Percentiles rank a stretch among this genome's conserved stretches.
Evolutionary conservation across 2,329 filamentous ascomycete species (phyloP).

Genomic region (Aspergillus jensenii): DNA sequence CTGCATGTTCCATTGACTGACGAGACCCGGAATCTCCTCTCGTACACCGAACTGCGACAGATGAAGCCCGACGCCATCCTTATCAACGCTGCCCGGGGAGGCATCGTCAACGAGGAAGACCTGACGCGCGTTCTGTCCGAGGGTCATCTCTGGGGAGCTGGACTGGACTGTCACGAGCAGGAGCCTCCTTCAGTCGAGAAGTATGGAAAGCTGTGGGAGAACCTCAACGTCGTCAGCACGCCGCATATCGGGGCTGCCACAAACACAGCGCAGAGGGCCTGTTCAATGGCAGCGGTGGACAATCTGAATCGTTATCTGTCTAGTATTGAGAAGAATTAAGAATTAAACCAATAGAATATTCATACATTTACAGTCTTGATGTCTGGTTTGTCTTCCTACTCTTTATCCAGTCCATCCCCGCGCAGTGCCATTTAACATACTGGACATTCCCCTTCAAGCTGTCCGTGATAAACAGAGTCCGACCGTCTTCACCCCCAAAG

Average conservation of each 20-base stretch:
- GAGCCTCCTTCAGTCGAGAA: conserved; percentile 39
- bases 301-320: conserved; percentile 24
- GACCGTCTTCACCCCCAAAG: conserved; percentile 40
- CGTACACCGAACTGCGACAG: conserved; percentile 27
- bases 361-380: too few relatives aligned
- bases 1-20: conserved; percentile 41
- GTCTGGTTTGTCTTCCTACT: background rate
- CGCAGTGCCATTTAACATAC: conserved; percentile 19
- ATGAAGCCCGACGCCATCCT: conserved; percentile 44
- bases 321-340: background rate
- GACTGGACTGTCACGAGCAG: conserved; percentile 42
- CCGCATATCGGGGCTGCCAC: conserved; percentile 52
- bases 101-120: conserved; percentile 41
- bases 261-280: conserved; percentile 35
- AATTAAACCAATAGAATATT: too few relatives aligned
- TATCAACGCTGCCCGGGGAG: conserved; percentile 43
- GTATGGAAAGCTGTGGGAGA: conserved; percentile 36
- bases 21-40: conserved; percentile 34
- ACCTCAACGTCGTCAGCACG: conserved; percentile 40
- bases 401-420: conserved; percentile 3
- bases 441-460: conserved; percentile 36
- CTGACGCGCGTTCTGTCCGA: conserved; percentile 33
- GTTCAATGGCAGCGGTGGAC: conserved; percentile 38
- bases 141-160: conserved; percentile 40
- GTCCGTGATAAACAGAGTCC: conserved; percentile 43